These are phyloP conservation scores for Dictyostelium intermedium DNA, from an alignment of 78 protist genomes.

Conservation along the genomic window DNA sequence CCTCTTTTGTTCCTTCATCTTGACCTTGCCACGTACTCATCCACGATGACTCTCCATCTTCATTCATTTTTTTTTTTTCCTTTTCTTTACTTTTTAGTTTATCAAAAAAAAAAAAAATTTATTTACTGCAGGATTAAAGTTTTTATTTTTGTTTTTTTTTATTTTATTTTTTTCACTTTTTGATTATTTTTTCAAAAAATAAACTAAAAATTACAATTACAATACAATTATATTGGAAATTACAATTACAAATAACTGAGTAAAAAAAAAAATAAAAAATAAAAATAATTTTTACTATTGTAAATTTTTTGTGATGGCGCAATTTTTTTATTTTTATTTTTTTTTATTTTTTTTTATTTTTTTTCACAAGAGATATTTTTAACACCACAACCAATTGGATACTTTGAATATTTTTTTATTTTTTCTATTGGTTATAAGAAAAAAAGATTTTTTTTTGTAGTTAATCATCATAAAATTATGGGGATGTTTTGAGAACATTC, in stretches of 20 bases:
- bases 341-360: too few species aligned
- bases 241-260: background rate
- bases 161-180: background rate
- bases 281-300: background rate
- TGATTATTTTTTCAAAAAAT: background rate
- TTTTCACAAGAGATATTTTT: background rate
- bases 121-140: background rate
- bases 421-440: background rate
- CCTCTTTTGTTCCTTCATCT: background rate
- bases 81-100: background rate
- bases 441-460: background rate
- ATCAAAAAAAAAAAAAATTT: too few species aligned
- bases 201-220: too few species aligned
- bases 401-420: background rate
- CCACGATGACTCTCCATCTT: slow-evolving; percentile 27
- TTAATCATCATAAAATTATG: background rate
- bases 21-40: slow-evolving; percentile 16
- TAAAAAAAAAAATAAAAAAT: too few species aligned
- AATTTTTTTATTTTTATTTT: too few species aligned
- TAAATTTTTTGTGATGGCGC: background rate
- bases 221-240: background rate
- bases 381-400: background rate
- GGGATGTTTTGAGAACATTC: background rate
- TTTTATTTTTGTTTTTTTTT: background rate
- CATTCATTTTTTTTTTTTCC: background rate